These are phyloP conservation scores for Arctium lappa DNA, from an alignment of 129 eudicot genomes.

Conservation along the genomic window DNA sequence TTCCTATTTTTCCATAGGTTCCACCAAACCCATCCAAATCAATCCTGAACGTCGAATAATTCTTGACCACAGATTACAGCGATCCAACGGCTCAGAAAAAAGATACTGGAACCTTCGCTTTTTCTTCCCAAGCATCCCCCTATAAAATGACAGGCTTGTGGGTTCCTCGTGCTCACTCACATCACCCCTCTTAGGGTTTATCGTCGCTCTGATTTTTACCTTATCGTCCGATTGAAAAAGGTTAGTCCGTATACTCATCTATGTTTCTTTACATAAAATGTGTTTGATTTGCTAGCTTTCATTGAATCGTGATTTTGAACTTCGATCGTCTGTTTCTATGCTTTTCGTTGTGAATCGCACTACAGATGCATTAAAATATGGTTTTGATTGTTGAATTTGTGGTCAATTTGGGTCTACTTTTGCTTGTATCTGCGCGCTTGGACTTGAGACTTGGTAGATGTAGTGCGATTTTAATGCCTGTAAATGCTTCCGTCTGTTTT, in stretches of 20 bases:
- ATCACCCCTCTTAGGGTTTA: constrained; percentile 25
- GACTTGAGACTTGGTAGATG: neutral
- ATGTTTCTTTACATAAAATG: neutral
- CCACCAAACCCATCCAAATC: constrained; percentile 31
- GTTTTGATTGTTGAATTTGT: neutral
- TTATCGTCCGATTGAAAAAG: constrained; percentile 6
- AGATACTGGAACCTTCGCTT: constrained; percentile 28
- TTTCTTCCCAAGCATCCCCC: constrained; percentile 3
- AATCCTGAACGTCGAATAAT: constrained; percentile 22
- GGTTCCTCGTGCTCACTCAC: constrained; percentile 26
- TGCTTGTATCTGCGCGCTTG: neutral
- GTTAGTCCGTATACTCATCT: constrained; percentile 15
- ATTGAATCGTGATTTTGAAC: neutral
- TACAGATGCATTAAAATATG: neutral
- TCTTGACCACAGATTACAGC: constrained; percentile 1
- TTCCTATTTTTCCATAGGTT: constrained; percentile 4
- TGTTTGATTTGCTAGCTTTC: neutral
- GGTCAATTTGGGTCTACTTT: neutral
- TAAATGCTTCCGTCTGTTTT: neutral
- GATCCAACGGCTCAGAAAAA: constrained; percentile 25
- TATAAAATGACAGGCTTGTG: constrained; percentile 30
- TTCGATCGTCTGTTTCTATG: neutral
- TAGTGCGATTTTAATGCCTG: neutral
- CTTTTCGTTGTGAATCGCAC: neutral
- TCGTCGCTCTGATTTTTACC: neutral